Percentiles rank a stretch among this genome's conserved stretches.
Conservation (phyloP, 2,329 filamentous ascomycete genomes). For the Falciphora oryzae region DNA sequence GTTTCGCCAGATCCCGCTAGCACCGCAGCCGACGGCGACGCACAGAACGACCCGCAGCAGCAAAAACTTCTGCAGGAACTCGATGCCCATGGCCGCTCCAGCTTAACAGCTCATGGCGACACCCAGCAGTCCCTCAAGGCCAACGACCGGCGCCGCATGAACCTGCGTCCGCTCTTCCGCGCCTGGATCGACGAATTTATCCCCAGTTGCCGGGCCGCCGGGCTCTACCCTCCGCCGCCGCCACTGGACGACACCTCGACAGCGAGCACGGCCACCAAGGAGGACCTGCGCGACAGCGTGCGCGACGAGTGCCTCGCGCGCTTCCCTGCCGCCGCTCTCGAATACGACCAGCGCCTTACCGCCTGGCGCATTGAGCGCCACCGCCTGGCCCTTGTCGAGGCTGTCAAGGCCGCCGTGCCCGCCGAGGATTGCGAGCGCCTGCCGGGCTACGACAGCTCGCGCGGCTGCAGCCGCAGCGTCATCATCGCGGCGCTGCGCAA, state of each 20-base stretch:
- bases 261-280: conserved; percentile 6
- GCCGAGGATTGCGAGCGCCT: conserved; percentile 15
- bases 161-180: conserved; percentile 49
- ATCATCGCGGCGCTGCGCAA: conserved; percentile 39
- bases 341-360: conserved; percentile 37
- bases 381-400: conserved; percentile 30
- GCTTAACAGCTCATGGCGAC: neutral
- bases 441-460: conserved; percentile 17
- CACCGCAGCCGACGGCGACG: conserved; percentile 12
- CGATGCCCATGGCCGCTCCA: neutral
- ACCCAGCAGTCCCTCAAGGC: conserved; percentile 29
- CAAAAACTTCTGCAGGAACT: neutral
- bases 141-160: conserved; percentile 53
- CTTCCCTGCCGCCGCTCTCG: conserved; percentile 38
- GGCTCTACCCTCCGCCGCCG: conserved; percentile 24
- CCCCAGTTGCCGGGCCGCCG: conserved; percentile 40
- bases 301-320: conserved; percentile 44
- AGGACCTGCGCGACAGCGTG: conserved; percentile 36
- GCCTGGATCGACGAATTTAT: conserved; percentile 59
- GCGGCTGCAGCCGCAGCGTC: conserved; percentile 30
- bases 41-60: conserved; percentile 1
- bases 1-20: conserved; percentile 20
- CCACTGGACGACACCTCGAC: conserved; percentile 12
- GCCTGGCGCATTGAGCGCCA: conserved; percentile 37
- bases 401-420: conserved; percentile 21